Base-by-base conservation (phyloP, 2,329 filamentous ascomycete genomes). In the Sclerotiophoma versabilis region DNA sequence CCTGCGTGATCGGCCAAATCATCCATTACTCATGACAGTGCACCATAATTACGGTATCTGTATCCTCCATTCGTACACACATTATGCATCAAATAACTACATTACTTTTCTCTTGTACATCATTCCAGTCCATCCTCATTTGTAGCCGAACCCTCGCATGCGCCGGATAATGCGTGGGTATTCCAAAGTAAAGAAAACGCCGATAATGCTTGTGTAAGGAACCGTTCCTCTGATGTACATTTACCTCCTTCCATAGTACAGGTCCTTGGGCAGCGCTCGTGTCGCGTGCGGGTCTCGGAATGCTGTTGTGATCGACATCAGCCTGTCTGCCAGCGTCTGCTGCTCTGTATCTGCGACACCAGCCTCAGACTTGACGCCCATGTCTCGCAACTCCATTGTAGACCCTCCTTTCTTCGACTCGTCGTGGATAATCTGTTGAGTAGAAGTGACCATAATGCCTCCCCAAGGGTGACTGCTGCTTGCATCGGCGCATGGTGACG, bases 361-460 rank as follows among this genome's bases (percentile, higher is more conserved):
- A 26, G 66, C 63, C 44, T 74, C 69, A 10, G 69, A 63, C n/a
- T 47, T 66, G 5, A 75, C 54, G 2, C 74, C 74, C 46, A 76
- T 45, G 0, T 75, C 66, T 7, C 50, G 62, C 53, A 75, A 30
- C 55, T 76, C 73, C 36, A 74, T 43, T 0, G 60, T 57, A 0
- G 47, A 54, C 2, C 58, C 59, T 7, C 58, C 52, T 44, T 69
- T 70, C 17, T 52, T 57, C 38, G 62, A 50, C 9, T 67, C 65
- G 17, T 69, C 64, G 26, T 75, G 65, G 6, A 65, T 62, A 19
- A 75, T 68, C 25, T 76, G 67, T 43, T 69, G 68, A 22, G 65
- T 73, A 15, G 75, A 73, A 15, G 65, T 73, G 22, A 76, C 73
- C 70, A 77, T 75, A 54, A 77, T 76, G 22, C 72, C 66, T 32